These are phyloP conservation scores for Dactylellina cionopaga DNA, from an alignment of 2,329 filamentous ascomycete genomes.

Conservation along the genomic window DNA sequence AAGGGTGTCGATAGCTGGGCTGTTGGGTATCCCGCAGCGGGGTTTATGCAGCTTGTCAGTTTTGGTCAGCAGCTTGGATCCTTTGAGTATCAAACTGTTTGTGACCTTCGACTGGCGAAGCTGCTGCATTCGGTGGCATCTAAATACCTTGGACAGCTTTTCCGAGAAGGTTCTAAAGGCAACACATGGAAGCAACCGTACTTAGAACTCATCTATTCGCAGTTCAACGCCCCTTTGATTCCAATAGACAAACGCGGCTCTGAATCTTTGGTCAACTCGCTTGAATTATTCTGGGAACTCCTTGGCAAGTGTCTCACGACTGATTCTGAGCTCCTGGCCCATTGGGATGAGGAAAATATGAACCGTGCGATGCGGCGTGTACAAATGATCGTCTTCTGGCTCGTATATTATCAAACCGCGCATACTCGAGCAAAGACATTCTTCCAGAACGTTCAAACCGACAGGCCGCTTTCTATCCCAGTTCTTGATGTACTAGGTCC, in stretches of 20 bases:
- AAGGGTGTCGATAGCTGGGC: conserved; percentile 58
- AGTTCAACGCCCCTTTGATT: conserved; percentile 57
- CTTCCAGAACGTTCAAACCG: conserved; percentile 56
- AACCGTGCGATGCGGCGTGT: conserved; percentile 54
- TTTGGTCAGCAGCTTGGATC: conserved; percentile 55
- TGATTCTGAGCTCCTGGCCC: not conserved
- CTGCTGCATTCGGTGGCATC: conserved; percentile 56
- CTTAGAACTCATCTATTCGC: conserved; percentile 57
- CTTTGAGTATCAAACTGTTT: conserved; percentile 49
- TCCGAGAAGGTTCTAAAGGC: conserved; percentile 18
- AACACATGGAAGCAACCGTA: conserved; percentile 57
- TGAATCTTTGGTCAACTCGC: conserved; percentile 53
- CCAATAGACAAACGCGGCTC: conserved; percentile 54
- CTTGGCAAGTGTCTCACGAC: conserved; percentile 20
- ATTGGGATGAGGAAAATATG: conserved; percentile 18
- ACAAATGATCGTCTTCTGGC: conserved; percentile 59
- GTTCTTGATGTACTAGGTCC: conserved; percentile 53
- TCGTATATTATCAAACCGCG: conserved; percentile 56
- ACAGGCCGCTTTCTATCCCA: conserved; percentile 55
- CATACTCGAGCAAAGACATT: conserved; percentile 59
- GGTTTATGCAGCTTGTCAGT: conserved; percentile 57
- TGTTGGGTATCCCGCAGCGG: conserved; percentile 58
- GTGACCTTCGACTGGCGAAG: conserved; percentile 52
- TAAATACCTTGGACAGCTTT: conserved; percentile 57
- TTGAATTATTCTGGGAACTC: conserved; percentile 19